A percentile compares a stretch with the other conserved stretches of the same genome.
Conservation (phyloP, 305 asterid species). For the Fraxinus paxiana region DNA sequence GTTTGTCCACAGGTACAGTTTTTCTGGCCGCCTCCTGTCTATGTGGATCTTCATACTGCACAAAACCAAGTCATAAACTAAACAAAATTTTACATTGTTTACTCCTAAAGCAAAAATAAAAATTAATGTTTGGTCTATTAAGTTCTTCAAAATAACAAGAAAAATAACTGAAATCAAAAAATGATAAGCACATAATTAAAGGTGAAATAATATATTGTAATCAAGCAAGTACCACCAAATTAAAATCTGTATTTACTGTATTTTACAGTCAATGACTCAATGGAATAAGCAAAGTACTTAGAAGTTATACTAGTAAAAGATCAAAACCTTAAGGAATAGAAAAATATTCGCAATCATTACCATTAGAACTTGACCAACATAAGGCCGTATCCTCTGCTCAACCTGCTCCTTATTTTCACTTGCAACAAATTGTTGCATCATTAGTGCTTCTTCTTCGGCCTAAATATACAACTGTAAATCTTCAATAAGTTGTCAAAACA, state of each 20-base stretch:
- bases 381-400: slow-evolving; percentile 64
- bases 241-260: background rate
- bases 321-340: slow-evolving; percentile 16
- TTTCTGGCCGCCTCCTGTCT: slow-evolving; percentile 74
- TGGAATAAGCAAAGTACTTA: background rate
- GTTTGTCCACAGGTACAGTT: slow-evolving; percentile 73
- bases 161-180: background rate
- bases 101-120: background rate
- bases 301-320: background rate
- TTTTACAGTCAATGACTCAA: background rate
- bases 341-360: slow-evolving; percentile 30
- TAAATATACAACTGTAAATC: slow-evolving; percentile 29
- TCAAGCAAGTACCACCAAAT: background rate
- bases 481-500: slow-evolving; percentile 14
- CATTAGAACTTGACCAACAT: slow-evolving; percentile 62
- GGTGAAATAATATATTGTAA: slow-evolving; percentile 3
- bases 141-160: slow-evolving; percentile 8
- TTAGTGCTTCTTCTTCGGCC: slow-evolving; percentile 91
- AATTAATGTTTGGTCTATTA: background rate
- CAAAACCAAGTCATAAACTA: slow-evolving; percentile 26
- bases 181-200: background rate
- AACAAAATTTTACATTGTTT: slow-evolving; percentile 7
- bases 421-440: slow-evolving; percentile 69
- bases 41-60: slow-evolving; percentile 73
- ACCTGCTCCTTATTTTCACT: slow-evolving; percentile 54